Evolutionary conservation across 257 asterid genomes (phyloP).

Genomic region (Jacaranda copaia): DNA sequence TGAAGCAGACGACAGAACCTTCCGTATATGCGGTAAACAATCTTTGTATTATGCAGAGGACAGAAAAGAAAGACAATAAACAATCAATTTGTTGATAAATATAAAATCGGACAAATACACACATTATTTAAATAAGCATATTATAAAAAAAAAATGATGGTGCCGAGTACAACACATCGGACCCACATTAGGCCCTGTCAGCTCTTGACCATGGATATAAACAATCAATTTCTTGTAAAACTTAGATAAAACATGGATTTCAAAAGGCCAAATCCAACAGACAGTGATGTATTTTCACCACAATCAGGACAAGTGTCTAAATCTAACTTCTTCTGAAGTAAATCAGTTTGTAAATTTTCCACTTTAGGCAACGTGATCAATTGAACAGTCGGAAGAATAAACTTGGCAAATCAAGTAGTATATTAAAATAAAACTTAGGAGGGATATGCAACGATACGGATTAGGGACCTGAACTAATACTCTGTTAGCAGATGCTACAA

Average conservation of each 20-base stretch:
- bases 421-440: background rate
- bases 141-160: background rate
- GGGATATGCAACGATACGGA: background rate
- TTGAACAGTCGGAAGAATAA: background rate
- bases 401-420: background rate
- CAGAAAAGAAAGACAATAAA: background rate
- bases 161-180: background rate
- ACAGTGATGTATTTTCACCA: background rate
- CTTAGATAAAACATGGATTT: background rate
- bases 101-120: background rate
- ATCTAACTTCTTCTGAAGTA: conserved; percentile 7
- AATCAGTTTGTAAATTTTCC: background rate
- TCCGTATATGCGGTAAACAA: background rate
- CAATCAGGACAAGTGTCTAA: background rate
- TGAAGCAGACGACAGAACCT: no score
- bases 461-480: background rate
- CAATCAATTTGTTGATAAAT: background rate
- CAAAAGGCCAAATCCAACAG: background rate
- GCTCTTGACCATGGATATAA: background rate
- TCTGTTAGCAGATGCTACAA: background rate
- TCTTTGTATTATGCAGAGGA: background rate
- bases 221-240: background rate
- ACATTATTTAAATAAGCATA: background rate
- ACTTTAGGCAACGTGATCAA: background rate
- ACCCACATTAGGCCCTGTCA: conserved; percentile 18